Evolutionary conservation across 495 filamentous ascomycete genomes (phyloP).

Genomic region (Annulohypoxylon bovei): DNA sequence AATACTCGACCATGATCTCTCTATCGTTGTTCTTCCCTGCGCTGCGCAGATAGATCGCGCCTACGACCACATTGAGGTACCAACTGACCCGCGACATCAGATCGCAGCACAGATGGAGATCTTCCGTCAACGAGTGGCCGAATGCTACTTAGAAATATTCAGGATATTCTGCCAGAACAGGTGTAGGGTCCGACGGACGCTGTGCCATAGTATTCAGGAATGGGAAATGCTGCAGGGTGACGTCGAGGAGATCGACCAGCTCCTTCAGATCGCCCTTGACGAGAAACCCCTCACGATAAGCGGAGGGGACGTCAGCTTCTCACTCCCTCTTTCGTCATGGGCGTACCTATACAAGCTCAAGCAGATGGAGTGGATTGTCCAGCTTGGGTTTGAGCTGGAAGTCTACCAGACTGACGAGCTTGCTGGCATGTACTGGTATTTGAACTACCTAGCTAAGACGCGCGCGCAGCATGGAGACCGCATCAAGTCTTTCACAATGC

Average conservation of each 20-base stretch:
- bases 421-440: conserved; percentile 89
- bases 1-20: conserved; percentile 81
- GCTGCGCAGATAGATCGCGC: conserved; percentile 74
- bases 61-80: conserved; percentile 79
- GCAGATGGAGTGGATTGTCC: conserved; percentile 86
- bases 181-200: conserved; percentile 81
- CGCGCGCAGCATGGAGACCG: conserved; percentile 73
- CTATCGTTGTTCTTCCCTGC: conserved; percentile 76
- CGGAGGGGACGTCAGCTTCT: conserved; percentile 58
- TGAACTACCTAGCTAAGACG: conserved; percentile 65
- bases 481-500: conserved; percentile 69
- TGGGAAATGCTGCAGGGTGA: conserved; percentile 89
- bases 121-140: conserved; percentile 77
- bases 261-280: conserved; percentile 69
- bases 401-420: conserved; percentile 90
- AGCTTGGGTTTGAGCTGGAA: conserved; percentile 95
- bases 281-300: conserved; percentile 64
- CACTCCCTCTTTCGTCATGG: conserved; percentile 82
- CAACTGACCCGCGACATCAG: conserved; percentile 78
- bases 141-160: conserved; percentile 84
- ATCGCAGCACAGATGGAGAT: conserved; percentile 80
- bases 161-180: conserved; percentile 88
- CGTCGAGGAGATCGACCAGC: conserved; percentile 79
- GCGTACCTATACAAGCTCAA: conserved; percentile 86
- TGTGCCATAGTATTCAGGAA: conserved; percentile 82